phyloP scores from a whole-genome alignment of 352 stramenopile species.

The Plasmopara halstedii region DNA sequence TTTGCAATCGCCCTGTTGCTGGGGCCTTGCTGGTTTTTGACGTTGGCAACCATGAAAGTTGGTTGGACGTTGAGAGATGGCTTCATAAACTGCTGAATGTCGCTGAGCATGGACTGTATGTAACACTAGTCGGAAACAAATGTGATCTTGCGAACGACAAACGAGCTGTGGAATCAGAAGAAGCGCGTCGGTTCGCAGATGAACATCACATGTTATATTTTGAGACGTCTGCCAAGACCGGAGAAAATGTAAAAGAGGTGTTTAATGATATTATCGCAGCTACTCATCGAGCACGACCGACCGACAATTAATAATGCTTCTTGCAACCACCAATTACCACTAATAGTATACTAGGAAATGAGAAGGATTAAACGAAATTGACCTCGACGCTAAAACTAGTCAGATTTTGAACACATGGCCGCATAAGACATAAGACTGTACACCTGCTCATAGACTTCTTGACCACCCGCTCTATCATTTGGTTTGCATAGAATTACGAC shows the following conservation, averaged over 20 bases:
- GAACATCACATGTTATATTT: conserved; percentile 70
- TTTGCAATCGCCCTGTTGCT: conserved; percentile 77
- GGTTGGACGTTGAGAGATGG: conserved; percentile 56
- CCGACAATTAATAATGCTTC: conserved; percentile 18
- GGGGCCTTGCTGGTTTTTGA: conserved; percentile 78
- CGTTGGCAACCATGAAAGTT: conserved; percentile 43
- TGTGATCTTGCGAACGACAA: conserved; percentile 40
- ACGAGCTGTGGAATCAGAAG: conserved; percentile 41
- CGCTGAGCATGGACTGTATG: conserved; percentile 57
- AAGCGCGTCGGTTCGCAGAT: conserved; percentile 59
- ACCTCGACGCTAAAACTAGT: too few relatives aligned
- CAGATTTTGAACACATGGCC: too few relatives aligned
- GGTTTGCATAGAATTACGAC: too few relatives aligned
- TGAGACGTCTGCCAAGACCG: conserved; percentile 76
- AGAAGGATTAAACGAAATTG: neutral
- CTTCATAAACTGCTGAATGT: conserved; percentile 69
- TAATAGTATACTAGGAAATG: neutral
- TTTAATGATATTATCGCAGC: conserved; percentile 53
- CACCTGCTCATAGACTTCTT: too few relatives aligned
- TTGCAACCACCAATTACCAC: conserved; percentile 36
- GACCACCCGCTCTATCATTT: too few relatives aligned
- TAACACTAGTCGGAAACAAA: conserved; percentile 71
- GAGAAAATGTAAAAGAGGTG: conserved; percentile 47
- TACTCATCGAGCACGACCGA: conserved; percentile 39
- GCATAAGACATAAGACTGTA: too few relatives aligned